phyloP scores from a whole-genome alignment of 768 basidiomycete genomes.

The Lentinula guzmanii region DNA sequence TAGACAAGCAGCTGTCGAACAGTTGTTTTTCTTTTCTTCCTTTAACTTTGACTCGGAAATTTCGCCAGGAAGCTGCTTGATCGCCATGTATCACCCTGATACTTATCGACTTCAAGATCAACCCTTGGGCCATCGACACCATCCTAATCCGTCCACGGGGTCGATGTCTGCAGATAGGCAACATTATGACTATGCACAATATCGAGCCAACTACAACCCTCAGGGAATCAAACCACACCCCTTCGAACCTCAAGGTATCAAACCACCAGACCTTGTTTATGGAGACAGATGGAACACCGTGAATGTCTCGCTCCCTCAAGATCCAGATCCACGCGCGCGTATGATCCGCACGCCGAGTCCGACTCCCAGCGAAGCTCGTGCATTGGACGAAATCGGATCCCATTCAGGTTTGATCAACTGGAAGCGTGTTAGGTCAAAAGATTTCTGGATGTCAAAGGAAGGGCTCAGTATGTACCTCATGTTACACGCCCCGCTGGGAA shows the following conservation, averaged over 20 bases:
- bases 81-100: neutral
- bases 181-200: neutral
- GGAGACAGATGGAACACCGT: neutral
- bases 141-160: neutral
- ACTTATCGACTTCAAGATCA: neutral
- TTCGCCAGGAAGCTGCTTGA: neutral
- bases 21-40: neutral
- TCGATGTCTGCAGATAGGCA: neutral
- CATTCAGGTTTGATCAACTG: neutral
- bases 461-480: neutral
- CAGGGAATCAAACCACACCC: neutral
- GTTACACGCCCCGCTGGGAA: neutral
- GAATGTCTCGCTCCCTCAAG: neutral
- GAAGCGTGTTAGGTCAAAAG: neutral
- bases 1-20: neutral
- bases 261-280: neutral
- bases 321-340: neutral
- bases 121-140: neutral
- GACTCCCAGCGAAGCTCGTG: slow-evolving; percentile 25
- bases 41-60: neutral
- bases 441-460: neutral
- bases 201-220: neutral
- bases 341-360: slow-evolving; percentile 28
- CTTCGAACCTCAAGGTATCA: neutral
- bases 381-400: slow-evolving; percentile 12